phyloP scores from a whole-genome alignment of 305 asterid genomes.

The Solanum aculeatissimum region DNA sequence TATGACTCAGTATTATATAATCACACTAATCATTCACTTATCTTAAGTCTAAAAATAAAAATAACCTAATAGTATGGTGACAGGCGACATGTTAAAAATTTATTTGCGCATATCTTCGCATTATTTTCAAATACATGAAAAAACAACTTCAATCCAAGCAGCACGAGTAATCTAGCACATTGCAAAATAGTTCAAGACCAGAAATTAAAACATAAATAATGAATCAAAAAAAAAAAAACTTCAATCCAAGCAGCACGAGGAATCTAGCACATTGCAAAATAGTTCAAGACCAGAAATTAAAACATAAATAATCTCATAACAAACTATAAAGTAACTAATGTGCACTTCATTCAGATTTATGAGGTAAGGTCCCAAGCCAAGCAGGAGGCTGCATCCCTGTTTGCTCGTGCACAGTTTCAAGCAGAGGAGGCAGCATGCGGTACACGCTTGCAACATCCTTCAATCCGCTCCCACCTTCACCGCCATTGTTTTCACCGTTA shows the following conservation, averaged over 20 bases:
- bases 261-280: background rate
- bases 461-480: background rate
- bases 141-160: background rate
- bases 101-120: background rate
- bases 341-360: background rate
- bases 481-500: background rate
- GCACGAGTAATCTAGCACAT: background rate
- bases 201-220: background rate
- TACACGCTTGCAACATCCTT: conserved; percentile 5
- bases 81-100: background rate
- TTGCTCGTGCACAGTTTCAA: conserved; percentile 1
- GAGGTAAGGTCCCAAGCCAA: background rate
- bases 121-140: background rate
- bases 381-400: conserved; percentile 7
- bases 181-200: background rate
- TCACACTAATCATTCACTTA: too few species aligned
- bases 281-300: background rate
- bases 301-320: background rate
- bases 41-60: too few species aligned
- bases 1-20: too few species aligned
- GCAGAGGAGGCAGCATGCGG: conserved; percentile 1
- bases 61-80: background rate
- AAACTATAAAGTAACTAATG: background rate
- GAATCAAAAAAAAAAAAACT: too few species aligned
- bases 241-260: background rate